Base-by-base conservation (phyloP, 108 stramenopile genomes). In the Cyclostephanos tholiformis region DNA sequence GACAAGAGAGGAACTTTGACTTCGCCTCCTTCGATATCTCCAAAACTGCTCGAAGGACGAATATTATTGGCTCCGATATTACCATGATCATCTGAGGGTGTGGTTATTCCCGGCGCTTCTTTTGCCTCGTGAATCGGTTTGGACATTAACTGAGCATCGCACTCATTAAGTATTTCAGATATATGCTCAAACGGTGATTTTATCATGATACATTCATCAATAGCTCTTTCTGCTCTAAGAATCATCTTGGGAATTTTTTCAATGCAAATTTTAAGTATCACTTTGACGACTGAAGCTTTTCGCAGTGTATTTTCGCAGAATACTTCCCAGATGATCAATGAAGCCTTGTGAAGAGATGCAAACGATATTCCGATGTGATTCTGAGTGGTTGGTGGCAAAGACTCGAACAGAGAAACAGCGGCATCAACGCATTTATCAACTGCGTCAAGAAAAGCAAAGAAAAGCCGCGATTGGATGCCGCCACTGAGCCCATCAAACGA, bases 401-500 rank as follows among this genome's bases (percentile, higher is more conserved):
- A 36, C 20, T 71, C 77, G 20, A 78, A 30, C 2, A 58, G 52
- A 10, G 17, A 16, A 8, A 49, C 27, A 14, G 75, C 48, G n/a
- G 39, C 60, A 46, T 69, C 67, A 29, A 69, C 30, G 36, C 79
- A 80, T 57, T 68, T 68, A 36, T 75, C 74, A 12, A 69, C 69
- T 36, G 68, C 61, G n/a, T 56, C 63, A 25, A 75, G 68, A 62
- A 55, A 80, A 17, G 36, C 26, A 17, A 69, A 41, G 35, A 75
- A 62, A 0, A 80, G 62, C 2, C 26, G 29, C 53, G 51, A 50
- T 11, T 39, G 27, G 43, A 80, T 80, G 2, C 79, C 62, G 22
- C 79, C 79, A 63, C 79, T 80, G 2, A 56, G 50, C 16, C 79
- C 79, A 22, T 48, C 43, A 27, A 63, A 80, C 8, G 67, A 73